A percentile compares a stretch with the other conserved stretches of the same genome.
These are phyloP conservation scores for Colletotrichum siamense DNA, from an alignment of 2,329 filamentous ascomycete species.

Conservation along the genomic window DNA sequence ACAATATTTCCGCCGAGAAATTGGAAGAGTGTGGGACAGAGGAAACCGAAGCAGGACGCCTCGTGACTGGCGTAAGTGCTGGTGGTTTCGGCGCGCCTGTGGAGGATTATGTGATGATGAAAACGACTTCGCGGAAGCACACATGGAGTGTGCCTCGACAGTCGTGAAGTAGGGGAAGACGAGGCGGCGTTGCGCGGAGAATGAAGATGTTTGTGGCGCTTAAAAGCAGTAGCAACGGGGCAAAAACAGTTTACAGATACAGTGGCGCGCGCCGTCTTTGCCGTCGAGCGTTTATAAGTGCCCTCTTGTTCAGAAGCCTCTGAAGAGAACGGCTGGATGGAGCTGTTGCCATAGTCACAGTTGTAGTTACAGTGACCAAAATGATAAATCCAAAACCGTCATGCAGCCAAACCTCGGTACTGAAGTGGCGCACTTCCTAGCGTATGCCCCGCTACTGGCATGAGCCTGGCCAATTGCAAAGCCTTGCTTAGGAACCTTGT, in stretches of 20 bases:
- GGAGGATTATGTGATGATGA: neutral
- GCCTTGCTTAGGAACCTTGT: neutral
- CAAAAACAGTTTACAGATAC: neutral
- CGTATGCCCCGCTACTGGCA: neutral
- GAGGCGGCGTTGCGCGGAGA: neutral
- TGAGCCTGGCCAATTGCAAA: neutral
- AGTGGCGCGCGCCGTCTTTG: neutral
- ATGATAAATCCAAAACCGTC: neutral
- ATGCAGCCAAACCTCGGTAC: neutral
- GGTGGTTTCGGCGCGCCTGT: neutral
- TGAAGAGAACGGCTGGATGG: neutral
- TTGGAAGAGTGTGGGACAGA: neutral
- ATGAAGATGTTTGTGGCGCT: neutral
- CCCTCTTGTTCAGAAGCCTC: neutral
- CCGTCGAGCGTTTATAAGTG: neutral
- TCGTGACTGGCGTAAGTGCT: neutral
- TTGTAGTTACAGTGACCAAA: neutral
- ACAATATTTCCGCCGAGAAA: neutral
- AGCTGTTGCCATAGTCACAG: neutral
- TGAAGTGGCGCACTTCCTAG: neutral
- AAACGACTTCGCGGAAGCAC: neutral
- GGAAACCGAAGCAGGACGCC: neutral
- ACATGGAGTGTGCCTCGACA: neutral
- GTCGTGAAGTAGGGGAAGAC: neutral
- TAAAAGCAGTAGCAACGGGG: neutral